Conservation (phyloP, 768 basidiomycete species). For the Hypholoma fasciculare region DNA sequence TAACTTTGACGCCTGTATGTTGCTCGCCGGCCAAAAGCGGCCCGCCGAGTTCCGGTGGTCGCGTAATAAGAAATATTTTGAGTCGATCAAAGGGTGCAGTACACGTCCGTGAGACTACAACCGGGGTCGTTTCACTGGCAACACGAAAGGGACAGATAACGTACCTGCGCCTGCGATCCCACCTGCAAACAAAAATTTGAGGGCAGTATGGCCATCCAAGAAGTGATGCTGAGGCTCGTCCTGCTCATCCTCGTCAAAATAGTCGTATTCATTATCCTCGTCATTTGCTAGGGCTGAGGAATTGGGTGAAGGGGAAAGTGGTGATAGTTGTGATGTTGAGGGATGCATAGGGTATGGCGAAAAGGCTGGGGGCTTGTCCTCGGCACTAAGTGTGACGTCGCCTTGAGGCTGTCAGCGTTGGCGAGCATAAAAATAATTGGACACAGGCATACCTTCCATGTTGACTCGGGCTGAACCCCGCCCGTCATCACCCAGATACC, state of each 20-base stretch:
- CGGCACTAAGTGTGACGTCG: conserved; percentile 76
- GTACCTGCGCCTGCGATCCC: conserved; percentile 93
- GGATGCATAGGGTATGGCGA: conserved; percentile 16
- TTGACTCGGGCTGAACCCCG: conserved; percentile 78
- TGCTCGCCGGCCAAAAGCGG: conserved; percentile 38
- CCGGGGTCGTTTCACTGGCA: not conserved
- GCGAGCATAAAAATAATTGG: not conserved
- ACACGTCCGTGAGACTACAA: conserved; percentile 87
- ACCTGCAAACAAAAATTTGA: conserved; percentile 91
- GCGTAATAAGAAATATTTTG: conserved; percentile 95
- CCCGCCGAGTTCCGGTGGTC: conserved; percentile 72
- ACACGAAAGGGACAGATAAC: conserved; percentile 20
- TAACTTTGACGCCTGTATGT: conserved; percentile 58
- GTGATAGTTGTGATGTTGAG: conserved; percentile 10
- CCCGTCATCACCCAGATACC: conserved; percentile 71
- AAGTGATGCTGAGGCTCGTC: conserved; percentile 61
- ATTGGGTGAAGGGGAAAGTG: conserved; percentile 9
- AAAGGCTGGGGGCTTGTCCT: conserved; percentile 58
- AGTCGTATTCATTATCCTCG: conserved; percentile 43
- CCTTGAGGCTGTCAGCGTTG: conserved; percentile 40
- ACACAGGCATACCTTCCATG: conserved; percentile 74
- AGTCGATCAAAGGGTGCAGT: conserved; percentile 98
- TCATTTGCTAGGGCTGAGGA: conserved; percentile 23
- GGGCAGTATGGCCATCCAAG: conserved; percentile 69
- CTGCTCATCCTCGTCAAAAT: conserved; percentile 52